Conservation (phyloP, 2,329 filamentous ascomycete genomes). For the Colletotrichum viniferum region DNA sequence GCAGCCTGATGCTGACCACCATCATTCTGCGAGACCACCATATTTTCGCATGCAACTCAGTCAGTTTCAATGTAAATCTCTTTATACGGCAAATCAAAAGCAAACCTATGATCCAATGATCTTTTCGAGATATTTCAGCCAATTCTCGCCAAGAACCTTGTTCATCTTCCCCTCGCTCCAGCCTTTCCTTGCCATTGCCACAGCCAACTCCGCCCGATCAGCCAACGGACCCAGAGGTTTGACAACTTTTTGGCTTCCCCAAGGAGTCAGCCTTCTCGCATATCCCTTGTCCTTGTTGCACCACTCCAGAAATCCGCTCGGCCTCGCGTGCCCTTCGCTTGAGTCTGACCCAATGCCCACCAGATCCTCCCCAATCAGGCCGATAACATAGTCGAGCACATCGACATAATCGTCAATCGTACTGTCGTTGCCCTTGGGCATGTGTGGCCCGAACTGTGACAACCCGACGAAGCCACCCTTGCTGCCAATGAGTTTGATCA, state of each 20-base stretch:
- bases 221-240: slow-evolving; percentile 41
- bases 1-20: background rate
- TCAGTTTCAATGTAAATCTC: too few relatives aligned
- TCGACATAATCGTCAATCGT: slow-evolving; percentile 45
- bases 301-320: slow-evolving; percentile 43
- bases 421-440: slow-evolving; percentile 42
- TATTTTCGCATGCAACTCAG: too few relatives aligned
- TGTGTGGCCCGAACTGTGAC: slow-evolving; percentile 42
- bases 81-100: background rate
- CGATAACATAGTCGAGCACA: slow-evolving; percentile 41
- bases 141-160: slow-evolving; percentile 43
- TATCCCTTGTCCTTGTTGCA: slow-evolving; percentile 46
- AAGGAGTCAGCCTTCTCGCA: slow-evolving; percentile 38
- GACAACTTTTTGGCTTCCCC: slow-evolving; percentile 43
- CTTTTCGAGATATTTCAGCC: slow-evolving; percentile 40
- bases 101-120: slow-evolving; percentile 16
- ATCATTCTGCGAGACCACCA: background rate
- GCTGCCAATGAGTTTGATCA: slow-evolving; percentile 37
- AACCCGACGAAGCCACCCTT: slow-evolving; percentile 43
- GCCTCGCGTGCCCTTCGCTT: slow-evolving; percentile 41
- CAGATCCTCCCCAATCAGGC: slow-evolving; percentile 38
- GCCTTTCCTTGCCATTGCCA: slow-evolving; percentile 40
- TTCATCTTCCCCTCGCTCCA: slow-evolving; percentile 41
- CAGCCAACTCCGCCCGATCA: slow-evolving; percentile 29
- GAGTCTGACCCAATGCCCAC: slow-evolving; percentile 42